Percentiles rank a stretch among this genome's conserved stretches.
phyloP scores from a whole-genome alignment of 345 rosid genomes.

The Psidium guajava region DNA sequence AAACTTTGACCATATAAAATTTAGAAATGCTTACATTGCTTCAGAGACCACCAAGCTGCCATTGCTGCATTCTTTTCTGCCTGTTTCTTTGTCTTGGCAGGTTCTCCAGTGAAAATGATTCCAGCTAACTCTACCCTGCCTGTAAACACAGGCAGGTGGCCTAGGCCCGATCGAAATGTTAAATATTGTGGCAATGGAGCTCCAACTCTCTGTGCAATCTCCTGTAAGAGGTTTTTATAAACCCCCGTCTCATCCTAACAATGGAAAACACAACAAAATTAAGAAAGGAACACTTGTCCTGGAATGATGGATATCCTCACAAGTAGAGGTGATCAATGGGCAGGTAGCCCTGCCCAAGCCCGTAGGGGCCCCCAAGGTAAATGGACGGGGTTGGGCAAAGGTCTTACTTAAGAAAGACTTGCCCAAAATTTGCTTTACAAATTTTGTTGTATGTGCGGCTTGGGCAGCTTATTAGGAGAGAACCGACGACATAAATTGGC shows the following conservation, averaged over 20 bases:
- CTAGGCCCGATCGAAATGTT: constrained; percentile 91
- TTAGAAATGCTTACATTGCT: constrained; percentile 49
- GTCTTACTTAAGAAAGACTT: not conserved
- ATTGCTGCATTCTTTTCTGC: constrained; percentile 99
- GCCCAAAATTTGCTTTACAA: not conserved
- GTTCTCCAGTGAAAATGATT: constrained; percentile 75
- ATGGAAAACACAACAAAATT: not conserved
- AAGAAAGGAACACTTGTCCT: not conserved
- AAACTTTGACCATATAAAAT: not conserved
- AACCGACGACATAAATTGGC: not conserved
- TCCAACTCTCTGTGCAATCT: constrained; percentile 91
- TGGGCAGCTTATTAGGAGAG: not conserved
- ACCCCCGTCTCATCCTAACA: constrained; percentile 98
- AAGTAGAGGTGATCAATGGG: not conserved
- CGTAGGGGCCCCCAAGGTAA: not conserved
- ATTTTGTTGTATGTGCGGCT: not conserved
- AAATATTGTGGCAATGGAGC: constrained; percentile 86
- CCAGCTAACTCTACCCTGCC: constrained; percentile 92
- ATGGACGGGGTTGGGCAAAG: not conserved
- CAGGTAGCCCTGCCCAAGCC: not conserved
- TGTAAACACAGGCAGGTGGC: constrained; percentile 91
- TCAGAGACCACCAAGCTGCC: constrained; percentile 95
- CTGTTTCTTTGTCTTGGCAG: constrained; percentile 95
- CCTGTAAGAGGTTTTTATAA: constrained; percentile 93
- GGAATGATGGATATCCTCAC: not conserved